A percentile compares a stretch with the other conserved stretches of the same genome.
Conservation (phyloP, 139 green algal species). For the Auxenochlorella protothecoides region DNA sequence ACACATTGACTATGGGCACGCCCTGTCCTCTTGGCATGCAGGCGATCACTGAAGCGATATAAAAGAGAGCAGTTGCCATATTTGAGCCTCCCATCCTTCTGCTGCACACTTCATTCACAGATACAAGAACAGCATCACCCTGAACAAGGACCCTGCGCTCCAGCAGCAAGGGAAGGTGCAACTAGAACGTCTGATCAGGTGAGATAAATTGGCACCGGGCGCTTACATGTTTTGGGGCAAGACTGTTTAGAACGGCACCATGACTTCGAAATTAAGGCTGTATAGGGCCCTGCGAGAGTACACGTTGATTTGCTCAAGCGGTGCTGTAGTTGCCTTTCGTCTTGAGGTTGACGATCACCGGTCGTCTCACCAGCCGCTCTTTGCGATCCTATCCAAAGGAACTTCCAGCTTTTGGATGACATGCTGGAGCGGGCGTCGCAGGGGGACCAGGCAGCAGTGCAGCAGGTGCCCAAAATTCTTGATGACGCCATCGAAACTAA, state of each 20-base stretch:
- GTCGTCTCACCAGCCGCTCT: neutral
- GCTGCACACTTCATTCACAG: too few relatives aligned
- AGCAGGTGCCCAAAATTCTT: neutral
- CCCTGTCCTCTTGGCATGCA: too few relatives aligned
- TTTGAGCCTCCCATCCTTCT: too few relatives aligned
- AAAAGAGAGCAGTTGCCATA: too few relatives aligned
- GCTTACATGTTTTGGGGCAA: neutral
- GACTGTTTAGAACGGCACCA: neutral
- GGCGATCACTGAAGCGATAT: too few relatives aligned
- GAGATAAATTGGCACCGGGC: neutral
- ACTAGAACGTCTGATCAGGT: too few relatives aligned
- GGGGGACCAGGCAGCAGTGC: constrained; percentile 2
- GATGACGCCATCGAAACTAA: neutral
- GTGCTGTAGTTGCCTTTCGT: neutral
- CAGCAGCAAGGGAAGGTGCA: too few relatives aligned
- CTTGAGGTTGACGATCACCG: neutral
- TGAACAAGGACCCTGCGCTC: too few relatives aligned
- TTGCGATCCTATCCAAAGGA: neutral
- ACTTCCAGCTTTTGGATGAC: constrained; percentile 9
- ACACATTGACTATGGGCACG: too few relatives aligned
- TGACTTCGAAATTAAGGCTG: neutral
- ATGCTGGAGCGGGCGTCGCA: constrained; percentile 5
- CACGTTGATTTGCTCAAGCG: too few relatives aligned
- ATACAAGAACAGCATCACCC: too few relatives aligned
- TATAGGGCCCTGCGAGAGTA: neutral